Percentiles rank a stretch among this genome's conserved stretches.
These are phyloP conservation scores for Aquanectria penicillioides DNA, from an alignment of 2,329 filamentous ascomycete genomes.

Conservation along the genomic window DNA sequence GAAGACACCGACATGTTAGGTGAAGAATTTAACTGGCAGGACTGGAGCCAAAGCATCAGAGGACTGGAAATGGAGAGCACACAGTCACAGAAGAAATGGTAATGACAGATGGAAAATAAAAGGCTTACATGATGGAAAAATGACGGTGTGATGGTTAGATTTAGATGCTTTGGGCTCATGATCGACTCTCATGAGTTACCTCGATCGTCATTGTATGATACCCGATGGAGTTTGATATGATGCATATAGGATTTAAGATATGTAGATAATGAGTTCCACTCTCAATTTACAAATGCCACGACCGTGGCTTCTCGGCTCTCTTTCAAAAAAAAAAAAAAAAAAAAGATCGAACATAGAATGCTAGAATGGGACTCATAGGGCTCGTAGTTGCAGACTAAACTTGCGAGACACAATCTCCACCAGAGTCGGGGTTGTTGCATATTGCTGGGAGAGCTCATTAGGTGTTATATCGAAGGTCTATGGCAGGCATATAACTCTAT, in stretches of 20 bases:
- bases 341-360: no score
- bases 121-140: conserved; percentile 8
- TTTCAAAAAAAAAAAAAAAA: not conserved
- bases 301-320: not conserved
- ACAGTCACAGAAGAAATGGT: conserved; percentile 37
- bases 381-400: no score
- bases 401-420: no score
- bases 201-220: conserved; percentile 37
- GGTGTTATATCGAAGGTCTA: no score
- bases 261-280: conserved; percentile 30
- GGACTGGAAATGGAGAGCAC: conserved; percentile 49
- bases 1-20: conserved; percentile 54
- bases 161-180: conserved; percentile 6
- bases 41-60: conserved; percentile 56
- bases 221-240: conserved; percentile 29
- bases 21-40: conserved; percentile 59
- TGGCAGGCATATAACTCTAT: conserved; percentile 32
- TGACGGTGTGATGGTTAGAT: not conserved
- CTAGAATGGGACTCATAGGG: no score
- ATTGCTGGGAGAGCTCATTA: no score
- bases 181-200: not conserved
- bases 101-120: not conserved
- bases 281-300: not conserved
- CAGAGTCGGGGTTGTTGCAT: no score
- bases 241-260: conserved; percentile 15